phyloP scores from a whole-genome alignment of 2,329 filamentous ascomycete genomes.

The Penicillium frequentans region DNA sequence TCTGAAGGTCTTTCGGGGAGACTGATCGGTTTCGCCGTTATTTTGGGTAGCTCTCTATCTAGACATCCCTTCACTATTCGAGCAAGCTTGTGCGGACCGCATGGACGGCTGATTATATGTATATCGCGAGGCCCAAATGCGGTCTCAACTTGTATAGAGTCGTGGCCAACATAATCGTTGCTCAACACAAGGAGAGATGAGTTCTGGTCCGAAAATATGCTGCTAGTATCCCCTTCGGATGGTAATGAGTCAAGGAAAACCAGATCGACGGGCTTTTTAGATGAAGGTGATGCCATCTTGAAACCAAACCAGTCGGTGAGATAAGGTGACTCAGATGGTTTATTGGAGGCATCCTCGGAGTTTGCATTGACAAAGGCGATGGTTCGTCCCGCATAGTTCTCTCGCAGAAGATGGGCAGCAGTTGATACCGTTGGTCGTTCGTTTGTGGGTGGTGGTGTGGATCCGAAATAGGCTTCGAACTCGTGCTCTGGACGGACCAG shows the following conservation, averaged over 20 bases:
- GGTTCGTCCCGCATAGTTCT: slow-evolving; percentile 20
- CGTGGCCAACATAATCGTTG: slow-evolving; percentile 32
- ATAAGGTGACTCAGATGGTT: slow-evolving; percentile 24
- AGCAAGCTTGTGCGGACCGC: slow-evolving; percentile 8
- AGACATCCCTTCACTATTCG: slow-evolving; percentile 3
- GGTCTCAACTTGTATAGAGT: slow-evolving; percentile 22
- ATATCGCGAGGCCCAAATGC: slow-evolving; percentile 5
- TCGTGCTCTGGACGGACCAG: slow-evolving; percentile 6
- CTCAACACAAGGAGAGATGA: slow-evolving; percentile 36
- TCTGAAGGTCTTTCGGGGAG: not conserved
- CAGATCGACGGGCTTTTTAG: slow-evolving; percentile 27
- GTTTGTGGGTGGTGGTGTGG: not conserved
- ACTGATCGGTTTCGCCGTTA: not conserved
- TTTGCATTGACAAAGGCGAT: slow-evolving; percentile 29
- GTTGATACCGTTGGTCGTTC: slow-evolving; percentile 10
- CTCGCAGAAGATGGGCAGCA: slow-evolving; percentile 21
- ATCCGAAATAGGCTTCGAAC: not conserved
- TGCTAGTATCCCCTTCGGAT: slow-evolving; percentile 10
- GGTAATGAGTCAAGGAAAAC: slow-evolving; percentile 30
- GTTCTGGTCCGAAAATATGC: slow-evolving; percentile 1
- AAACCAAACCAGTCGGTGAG: slow-evolving; percentile 37
- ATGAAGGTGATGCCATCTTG: slow-evolving; percentile 25
- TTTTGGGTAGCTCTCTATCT: not conserved
- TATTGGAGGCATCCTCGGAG: slow-evolving; percentile 9
- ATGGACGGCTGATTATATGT: slow-evolving; percentile 3